Percentiles rank a stretch among this genome's conserved stretches.
Evolutionary conservation across 805 yeast genomes (phyloP).

Genomic region (Wickerhamomyces chaumierensis): DNA sequence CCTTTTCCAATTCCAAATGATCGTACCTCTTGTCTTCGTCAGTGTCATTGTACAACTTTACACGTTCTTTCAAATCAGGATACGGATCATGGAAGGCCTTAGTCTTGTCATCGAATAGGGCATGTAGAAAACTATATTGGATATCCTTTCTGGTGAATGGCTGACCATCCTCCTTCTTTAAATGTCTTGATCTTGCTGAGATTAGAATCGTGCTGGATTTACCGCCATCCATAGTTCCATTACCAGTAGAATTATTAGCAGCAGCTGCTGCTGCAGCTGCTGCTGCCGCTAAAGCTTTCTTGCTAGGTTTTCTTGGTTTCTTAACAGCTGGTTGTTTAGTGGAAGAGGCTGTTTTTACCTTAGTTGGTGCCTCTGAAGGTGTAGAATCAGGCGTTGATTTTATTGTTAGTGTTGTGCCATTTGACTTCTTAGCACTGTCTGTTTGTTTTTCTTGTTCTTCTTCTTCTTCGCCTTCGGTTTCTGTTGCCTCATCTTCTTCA

Average conservation of each 20-base stretch:
- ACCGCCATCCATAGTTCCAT: too few relatives aligned
- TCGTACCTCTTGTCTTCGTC: background rate
- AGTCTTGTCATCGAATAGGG: constrained; percentile 50
- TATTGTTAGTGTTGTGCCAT: too few relatives aligned
- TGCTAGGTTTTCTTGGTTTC: constrained; percentile 5
- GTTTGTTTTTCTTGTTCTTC: background rate
- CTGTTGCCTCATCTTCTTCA: background rate
- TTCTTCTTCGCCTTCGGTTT: background rate
- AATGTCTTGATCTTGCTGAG: constrained; percentile 36
- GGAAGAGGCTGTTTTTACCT: too few relatives aligned
- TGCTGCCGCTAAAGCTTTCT: constrained; percentile 7
- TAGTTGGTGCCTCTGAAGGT: too few relatives aligned
- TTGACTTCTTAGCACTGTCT: background rate
- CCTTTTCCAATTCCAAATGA: constrained; percentile 17
- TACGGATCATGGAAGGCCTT: constrained; percentile 60
- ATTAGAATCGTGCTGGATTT: constrained; percentile 11
- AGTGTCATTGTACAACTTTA: constrained; percentile 5
- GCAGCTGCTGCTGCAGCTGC: constrained; percentile 2
- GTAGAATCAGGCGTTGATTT: too few relatives aligned
- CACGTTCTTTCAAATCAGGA: constrained; percentile 26
- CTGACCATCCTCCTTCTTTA: constrained; percentile 86
- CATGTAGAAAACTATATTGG: constrained; percentile 66
- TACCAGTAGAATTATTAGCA: background rate
- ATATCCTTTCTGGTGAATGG: constrained; percentile 85
- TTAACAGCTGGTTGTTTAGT: too few relatives aligned